Evolutionary conservation across 805 yeast genomes (phyloP).

Genomic region (Ogataea thermomethanolica): DNA sequence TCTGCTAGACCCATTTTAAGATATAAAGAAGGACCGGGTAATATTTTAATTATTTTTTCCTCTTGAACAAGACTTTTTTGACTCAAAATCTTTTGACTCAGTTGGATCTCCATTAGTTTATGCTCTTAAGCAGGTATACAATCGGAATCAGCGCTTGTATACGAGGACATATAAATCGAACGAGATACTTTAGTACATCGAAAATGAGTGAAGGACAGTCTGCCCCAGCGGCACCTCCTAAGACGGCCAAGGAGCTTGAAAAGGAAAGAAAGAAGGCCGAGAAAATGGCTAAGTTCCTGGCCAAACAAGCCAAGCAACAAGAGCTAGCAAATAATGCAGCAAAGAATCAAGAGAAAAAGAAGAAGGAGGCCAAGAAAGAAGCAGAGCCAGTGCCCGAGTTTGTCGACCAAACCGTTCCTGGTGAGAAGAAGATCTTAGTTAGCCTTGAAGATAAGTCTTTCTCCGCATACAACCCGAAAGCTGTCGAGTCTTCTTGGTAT

Average conservation of each 20-base stretch:
- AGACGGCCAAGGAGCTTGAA: slow-evolving; percentile 74
- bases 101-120: slow-evolving; percentile 17
- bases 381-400: slow-evolving; percentile 79
- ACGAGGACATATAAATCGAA: slow-evolving; percentile 8
- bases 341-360: slow-evolving; percentile 45
- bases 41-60: slow-evolving; percentile 3
- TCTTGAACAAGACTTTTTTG: slow-evolving; percentile 1
- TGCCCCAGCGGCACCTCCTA: slow-evolving; percentile 20
- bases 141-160: slow-evolving; percentile 13
- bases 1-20: slow-evolving; percentile 37
- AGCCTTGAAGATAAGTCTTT: slow-evolving; percentile 88
- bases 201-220: slow-evolving; percentile 29
- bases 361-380: slow-evolving; percentile 67
- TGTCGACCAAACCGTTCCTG: slow-evolving; percentile 77
- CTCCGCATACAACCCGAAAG: slow-evolving; percentile 88
- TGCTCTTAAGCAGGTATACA: slow-evolving; percentile 23
- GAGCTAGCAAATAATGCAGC: slow-evolving; percentile 47
- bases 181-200: slow-evolving; percentile 12
- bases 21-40: slow-evolving; percentile 6
- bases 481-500: slow-evolving; percentile 96
- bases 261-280: slow-evolving; percentile 58
- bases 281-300: slow-evolving; percentile 61
- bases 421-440: slow-evolving; percentile 87
- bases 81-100: slow-evolving; percentile 6
- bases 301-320: slow-evolving; percentile 74